These are phyloP conservation scores for Verticillium zaregamsianum DNA, from an alignment of 2,329 filamentous ascomycete genomes.

Conservation along the genomic window DNA sequence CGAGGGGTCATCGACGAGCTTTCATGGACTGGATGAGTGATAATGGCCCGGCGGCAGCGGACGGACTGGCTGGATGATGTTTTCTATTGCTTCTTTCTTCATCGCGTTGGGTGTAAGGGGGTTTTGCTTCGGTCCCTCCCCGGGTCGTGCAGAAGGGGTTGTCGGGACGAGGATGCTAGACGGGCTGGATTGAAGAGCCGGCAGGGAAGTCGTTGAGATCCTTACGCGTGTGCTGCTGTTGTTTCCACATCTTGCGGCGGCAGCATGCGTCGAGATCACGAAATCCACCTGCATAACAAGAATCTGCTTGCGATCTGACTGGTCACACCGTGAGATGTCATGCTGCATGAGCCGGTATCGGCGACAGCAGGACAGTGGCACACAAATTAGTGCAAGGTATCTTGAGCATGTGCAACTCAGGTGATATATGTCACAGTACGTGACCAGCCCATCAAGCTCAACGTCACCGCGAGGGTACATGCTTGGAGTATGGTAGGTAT, in stretches of 20 bases:
- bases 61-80: slow-evolving; percentile 14
- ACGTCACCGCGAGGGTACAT: too few relatives aligned
- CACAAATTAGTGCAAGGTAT: too few relatives aligned
- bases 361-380: too few relatives aligned
- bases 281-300: neutral
- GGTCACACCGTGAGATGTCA: neutral
- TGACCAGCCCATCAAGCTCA: too few relatives aligned
- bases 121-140: neutral
- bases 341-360: neutral
- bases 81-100: slow-evolving; percentile 15
- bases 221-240: neutral
- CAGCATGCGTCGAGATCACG: neutral
- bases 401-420: too few relatives aligned
- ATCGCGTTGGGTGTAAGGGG: slow-evolving; percentile 12
- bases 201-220: neutral
- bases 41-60: slow-evolving; percentile 7
- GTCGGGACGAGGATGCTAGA: neutral
- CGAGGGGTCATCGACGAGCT: neutral
- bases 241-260: neutral
- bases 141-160: neutral
- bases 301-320: neutral
- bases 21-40: slow-evolving; percentile 8
- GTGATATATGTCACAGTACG: too few relatives aligned
- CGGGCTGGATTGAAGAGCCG: neutral
- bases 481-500: neutral